A percentile compares a stretch with the other conserved stretches of the same genome.
These are phyloP conservation scores for Suhomyces yuchorum DNA, from an alignment of 1,139 yeast species.

Conservation along the genomic window DNA sequence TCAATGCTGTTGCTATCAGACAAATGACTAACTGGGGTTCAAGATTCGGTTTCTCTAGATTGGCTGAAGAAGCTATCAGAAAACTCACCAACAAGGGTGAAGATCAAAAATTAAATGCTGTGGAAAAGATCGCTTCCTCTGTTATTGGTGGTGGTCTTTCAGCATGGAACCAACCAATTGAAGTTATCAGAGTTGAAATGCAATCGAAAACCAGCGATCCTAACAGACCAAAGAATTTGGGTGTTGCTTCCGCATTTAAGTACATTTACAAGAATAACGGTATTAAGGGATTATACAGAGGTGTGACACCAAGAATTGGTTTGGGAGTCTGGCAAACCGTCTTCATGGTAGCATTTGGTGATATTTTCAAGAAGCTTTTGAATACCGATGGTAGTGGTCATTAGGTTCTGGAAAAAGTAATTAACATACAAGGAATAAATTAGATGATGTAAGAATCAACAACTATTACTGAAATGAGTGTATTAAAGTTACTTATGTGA, in stretches of 20 bases:
- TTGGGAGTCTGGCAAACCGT: constrained; percentile 98
- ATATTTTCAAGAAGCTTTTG: constrained; percentile 57
- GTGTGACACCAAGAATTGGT: constrained; percentile 96
- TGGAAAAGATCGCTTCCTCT: constrained; percentile 83
- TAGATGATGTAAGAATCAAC: not conserved
- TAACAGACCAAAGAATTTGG: constrained; percentile 89
- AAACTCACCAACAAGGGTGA: constrained; percentile 59
- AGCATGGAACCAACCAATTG: constrained; percentile 99
- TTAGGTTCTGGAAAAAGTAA: not conserved
- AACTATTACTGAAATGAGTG: not conserved
- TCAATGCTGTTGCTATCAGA: constrained; percentile 98
- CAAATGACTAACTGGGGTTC: constrained; percentile 99
- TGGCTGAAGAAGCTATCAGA: constrained; percentile 86
- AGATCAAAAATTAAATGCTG: constrained; percentile 64
- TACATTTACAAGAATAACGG: constrained; percentile 86
- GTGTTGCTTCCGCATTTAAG: constrained; percentile 74
- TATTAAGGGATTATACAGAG: constrained; percentile 87
- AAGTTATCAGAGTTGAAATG: constrained; percentile 97
- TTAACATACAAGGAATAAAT: not conserved
- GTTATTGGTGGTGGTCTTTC: constrained; percentile 95
- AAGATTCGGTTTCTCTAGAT: constrained; percentile 87
- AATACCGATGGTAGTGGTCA: constrained; percentile 42
- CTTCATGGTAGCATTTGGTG: constrained; percentile 99
- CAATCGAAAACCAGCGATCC: constrained; percentile 92
- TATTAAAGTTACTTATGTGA: constrained; percentile 12